A percentile compares a stretch with the other conserved stretches of the same genome.
phyloP scores from a whole-genome alignment of 1,284 basidiomycete species.

The Testicularia cyperi region DNA sequence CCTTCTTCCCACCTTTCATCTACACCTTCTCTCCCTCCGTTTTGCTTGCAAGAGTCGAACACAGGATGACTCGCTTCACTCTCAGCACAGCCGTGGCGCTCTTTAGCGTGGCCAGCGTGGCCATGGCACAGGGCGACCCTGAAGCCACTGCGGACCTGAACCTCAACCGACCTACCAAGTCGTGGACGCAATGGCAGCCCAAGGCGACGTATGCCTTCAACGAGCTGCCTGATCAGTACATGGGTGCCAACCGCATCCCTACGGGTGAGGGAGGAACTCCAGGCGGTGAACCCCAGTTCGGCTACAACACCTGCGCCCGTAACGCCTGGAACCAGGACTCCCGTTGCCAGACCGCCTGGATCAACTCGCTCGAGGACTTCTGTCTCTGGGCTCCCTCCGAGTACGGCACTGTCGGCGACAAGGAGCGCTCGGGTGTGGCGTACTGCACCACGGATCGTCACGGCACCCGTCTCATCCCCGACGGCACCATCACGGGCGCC shows the following conservation, averaged over 20 bases:
- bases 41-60: too few species aligned
- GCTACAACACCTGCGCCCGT: constrained; percentile 45
- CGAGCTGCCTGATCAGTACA: constrained; percentile 46
- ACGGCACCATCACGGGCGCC: constrained; percentile 50
- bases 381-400: constrained; percentile 52
- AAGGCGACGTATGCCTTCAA: constrained; percentile 45
- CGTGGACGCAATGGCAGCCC: constrained; percentile 49
- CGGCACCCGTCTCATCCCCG: constrained; percentile 56
- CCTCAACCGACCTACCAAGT: constrained; percentile 42
- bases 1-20: not conserved
- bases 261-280: constrained; percentile 24
- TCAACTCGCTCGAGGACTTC: constrained; percentile 54
- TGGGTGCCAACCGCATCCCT: constrained; percentile 40
- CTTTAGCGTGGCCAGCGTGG: not conserved
- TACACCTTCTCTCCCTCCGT: not conserved
- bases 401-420: constrained; percentile 43
- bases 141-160: constrained; percentile 29
- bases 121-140: constrained; percentile 25
- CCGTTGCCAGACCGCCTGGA: constrained; percentile 51
- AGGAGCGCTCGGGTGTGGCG: constrained; percentile 49
- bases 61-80: constrained; percentile 1
- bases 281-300: constrained; percentile 35
- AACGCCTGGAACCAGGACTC: constrained; percentile 45
- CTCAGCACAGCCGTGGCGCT: constrained; percentile 1
- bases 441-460: constrained; percentile 56